phyloP scores from a whole-genome alignment of 78 protist genomes.

The Blattamonas nauphoetae region DNA sequence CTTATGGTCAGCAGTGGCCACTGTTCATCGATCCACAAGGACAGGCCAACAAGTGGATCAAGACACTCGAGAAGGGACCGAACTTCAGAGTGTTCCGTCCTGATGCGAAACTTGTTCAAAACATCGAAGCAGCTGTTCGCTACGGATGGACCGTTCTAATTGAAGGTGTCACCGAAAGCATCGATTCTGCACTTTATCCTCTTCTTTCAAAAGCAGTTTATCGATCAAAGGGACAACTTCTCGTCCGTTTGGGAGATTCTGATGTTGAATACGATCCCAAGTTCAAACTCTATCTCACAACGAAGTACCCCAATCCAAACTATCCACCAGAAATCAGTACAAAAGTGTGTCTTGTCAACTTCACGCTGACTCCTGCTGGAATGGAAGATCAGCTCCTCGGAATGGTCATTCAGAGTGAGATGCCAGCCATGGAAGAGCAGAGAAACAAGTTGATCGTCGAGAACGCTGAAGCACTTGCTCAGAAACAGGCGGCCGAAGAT shows the following conservation, averaged over 20 bases:
- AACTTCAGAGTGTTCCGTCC: constrained; percentile 10
- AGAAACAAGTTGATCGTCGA: constrained; percentile 12
- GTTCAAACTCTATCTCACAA: constrained; percentile 38
- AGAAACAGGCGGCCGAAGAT: constrained; percentile 37
- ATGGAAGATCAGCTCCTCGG: constrained; percentile 52
- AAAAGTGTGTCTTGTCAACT: constrained; percentile 37
- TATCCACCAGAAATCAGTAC: constrained; percentile 49
- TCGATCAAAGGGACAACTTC: constrained; percentile 29
- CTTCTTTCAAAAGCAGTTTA: constrained; percentile 40
- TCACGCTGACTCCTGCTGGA: constrained; percentile 50
- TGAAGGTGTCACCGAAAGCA: constrained; percentile 52
- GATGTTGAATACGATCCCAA: constrained; percentile 35
- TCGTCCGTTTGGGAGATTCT: constrained; percentile 39
- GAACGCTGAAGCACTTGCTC: constrained; percentile 12
- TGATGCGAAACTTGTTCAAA: neutral
- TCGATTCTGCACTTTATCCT: constrained; percentile 67
- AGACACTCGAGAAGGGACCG: constrained; percentile 14
- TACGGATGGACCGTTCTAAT: constrained; percentile 38
- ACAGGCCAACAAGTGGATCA: constrained; percentile 43
- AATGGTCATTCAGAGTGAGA: constrained; percentile 35
- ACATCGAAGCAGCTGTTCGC: constrained; percentile 35
- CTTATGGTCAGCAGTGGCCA: constrained; percentile 51
- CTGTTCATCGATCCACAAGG: constrained; percentile 38
- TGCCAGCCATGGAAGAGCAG: constrained; percentile 46
- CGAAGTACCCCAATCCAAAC: constrained; percentile 48